A percentile compares a stretch with the other conserved stretches of the same genome.
Conservation (phyloP, 371 early-diverging fungal genomes). For the Saksenaea oblongispora region DNA sequence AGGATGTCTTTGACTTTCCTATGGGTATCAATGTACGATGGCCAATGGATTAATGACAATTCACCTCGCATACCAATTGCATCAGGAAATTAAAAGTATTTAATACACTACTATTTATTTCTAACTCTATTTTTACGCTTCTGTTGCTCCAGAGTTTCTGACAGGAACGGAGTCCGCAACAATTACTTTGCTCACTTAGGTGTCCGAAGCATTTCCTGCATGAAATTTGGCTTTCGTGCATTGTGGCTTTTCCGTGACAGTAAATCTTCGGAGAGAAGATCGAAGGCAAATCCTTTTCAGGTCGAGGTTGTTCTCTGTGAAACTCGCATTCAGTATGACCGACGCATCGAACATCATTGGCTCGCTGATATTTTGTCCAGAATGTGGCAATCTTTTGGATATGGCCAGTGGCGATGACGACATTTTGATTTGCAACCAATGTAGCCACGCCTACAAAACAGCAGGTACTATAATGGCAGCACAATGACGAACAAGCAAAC, state of each 20-base stretch:
- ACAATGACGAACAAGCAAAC: neutral
- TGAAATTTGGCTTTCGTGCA: too few species aligned
- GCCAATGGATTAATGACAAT: too few species aligned
- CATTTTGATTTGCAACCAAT: conserved; percentile 77
- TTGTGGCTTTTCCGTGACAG: neutral
- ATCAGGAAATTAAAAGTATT: too few species aligned
- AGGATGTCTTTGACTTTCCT: too few species aligned
- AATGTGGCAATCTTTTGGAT: conserved; percentile 88
- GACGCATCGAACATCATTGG: conserved; percentile 46
- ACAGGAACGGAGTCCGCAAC: too few species aligned
- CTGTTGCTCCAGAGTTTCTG: too few species aligned
- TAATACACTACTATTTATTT: too few species aligned
- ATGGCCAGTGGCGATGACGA: conserved; percentile 73
- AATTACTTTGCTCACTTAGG: too few species aligned
- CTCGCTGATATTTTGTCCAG: conserved; percentile 83
- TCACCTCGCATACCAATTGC: too few species aligned
- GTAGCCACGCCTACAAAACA: conserved; percentile 69
- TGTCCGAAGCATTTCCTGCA: too few species aligned
- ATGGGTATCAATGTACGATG: too few species aligned
- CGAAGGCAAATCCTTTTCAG: neutral
- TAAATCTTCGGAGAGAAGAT: neutral
- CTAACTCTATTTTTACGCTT: too few species aligned
- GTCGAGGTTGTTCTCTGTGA: neutral
- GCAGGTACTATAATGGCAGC: conserved; percentile 46
- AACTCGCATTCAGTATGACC: neutral